These are phyloP conservation scores for Globisporangium cederbergense DNA, from an alignment of 352 stramenopile species.

Conservation along the genomic window DNA sequence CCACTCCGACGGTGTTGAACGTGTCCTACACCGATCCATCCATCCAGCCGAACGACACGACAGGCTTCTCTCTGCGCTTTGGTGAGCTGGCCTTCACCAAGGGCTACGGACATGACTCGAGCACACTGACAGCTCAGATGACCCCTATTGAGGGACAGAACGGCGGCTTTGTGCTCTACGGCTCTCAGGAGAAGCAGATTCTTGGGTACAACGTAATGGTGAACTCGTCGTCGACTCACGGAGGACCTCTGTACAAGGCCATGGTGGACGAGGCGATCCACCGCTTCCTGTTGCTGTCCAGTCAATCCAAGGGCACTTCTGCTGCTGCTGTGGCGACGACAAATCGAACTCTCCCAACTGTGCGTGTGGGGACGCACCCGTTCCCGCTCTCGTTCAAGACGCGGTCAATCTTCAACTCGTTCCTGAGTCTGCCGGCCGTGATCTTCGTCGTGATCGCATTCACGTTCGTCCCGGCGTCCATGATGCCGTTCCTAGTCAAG, in stretches of 20 bases:
- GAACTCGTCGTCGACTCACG: slow-evolving; percentile 49
- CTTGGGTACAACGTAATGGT: slow-evolving; percentile 62
- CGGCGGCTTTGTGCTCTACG: slow-evolving; percentile 50
- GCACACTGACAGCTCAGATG: not conserved
- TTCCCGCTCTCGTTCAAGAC: slow-evolving; percentile 60
- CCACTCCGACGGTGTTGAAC: slow-evolving; percentile 45
- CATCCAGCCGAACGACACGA: slow-evolving; percentile 49
- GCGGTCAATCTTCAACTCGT: slow-evolving; percentile 53
- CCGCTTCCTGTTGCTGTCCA: slow-evolving; percentile 35
- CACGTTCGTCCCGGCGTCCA: slow-evolving; percentile 90
- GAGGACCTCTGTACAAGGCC: slow-evolving; percentile 50
- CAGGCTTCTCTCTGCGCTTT: slow-evolving; percentile 53
- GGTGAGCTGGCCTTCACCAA: slow-evolving; percentile 48
- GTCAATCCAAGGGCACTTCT: not conserved
- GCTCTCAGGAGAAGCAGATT: slow-evolving; percentile 28
- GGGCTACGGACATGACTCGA: slow-evolving; percentile 32
- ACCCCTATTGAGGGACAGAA: slow-evolving; percentile 37
- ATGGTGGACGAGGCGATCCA: slow-evolving; percentile 60
- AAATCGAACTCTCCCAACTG: slow-evolving; percentile 7
- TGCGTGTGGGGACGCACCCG: slow-evolving; percentile 49
- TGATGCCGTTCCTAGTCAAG: slow-evolving; percentile 95
- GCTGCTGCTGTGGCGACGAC: not conserved
- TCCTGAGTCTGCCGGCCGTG: slow-evolving; percentile 66
- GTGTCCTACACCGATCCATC: slow-evolving; percentile 36
- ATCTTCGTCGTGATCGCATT: slow-evolving; percentile 91